Evolutionary conservation across 2,329 filamentous ascomycete species (phyloP).

Genomic region (Aureobasidium sp.): DNA sequence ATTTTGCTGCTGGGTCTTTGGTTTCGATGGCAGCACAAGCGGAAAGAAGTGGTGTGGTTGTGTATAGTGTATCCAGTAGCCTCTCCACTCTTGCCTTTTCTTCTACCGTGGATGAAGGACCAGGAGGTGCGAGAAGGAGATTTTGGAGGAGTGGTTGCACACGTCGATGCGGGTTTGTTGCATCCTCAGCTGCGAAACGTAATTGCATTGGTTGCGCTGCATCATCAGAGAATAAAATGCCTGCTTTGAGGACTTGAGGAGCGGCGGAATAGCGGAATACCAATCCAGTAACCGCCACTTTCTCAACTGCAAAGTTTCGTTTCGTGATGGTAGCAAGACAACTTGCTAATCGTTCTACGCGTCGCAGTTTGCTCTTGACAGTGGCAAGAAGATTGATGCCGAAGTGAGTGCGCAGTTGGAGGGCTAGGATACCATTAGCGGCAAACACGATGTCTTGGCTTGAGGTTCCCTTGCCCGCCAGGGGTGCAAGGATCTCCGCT

Average conservation of each 20-base stretch:
- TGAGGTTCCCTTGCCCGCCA: constrained; percentile 32
- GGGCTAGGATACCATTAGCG: constrained; percentile 54
- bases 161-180: constrained; percentile 25
- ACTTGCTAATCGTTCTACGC: constrained; percentile 62
- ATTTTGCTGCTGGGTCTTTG: constrained; percentile 13
- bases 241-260: constrained; percentile 19
- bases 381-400: constrained; percentile 52
- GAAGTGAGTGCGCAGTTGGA: constrained; percentile 53
- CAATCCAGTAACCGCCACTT: constrained; percentile 55
- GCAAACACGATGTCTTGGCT: constrained; percentile 59
- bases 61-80: constrained; percentile 51
- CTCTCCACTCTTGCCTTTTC: constrained; percentile 43
- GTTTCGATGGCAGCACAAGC: constrained; percentile 54
- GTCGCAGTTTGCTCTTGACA: constrained; percentile 55
- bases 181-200: constrained; percentile 43
- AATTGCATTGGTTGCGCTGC: constrained; percentile 49
- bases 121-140: not conserved
- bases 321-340: constrained; percentile 60
- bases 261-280: constrained; percentile 55
- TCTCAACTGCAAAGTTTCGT: constrained; percentile 51
- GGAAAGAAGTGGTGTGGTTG: constrained; percentile 58
- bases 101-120: constrained; percentile 43
- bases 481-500: constrained; percentile 32
- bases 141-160: constrained; percentile 23
- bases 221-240: constrained; percentile 19